A percentile compares a stretch with the other conserved stretches of the same genome.
phyloP scores from a whole-genome alignment of 768 basidiomycete species.

The Dioszegia aurantiaca region DNA sequence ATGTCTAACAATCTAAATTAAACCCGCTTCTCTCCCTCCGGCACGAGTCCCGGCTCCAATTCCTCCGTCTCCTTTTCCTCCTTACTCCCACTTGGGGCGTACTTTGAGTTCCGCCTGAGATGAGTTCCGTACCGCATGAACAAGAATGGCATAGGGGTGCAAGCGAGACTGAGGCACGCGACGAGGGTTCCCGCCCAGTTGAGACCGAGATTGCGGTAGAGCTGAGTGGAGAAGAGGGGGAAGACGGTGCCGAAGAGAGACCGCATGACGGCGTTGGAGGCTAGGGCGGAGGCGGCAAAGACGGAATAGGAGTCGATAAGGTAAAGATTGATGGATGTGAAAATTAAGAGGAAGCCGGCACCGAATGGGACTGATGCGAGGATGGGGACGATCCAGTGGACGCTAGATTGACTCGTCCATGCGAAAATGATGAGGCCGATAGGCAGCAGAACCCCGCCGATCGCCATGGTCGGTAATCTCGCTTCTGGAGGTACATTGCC shows the following conservation, averaged over 20 bases:
- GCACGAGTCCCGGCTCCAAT: conserved; percentile 5
- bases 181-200: conserved; percentile 40
- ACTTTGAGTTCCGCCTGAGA: conserved; percentile 54
- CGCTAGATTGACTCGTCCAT: conserved; percentile 42
- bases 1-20: conserved; percentile 3
- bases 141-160: conserved; percentile 55
- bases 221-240: conserved; percentile 46
- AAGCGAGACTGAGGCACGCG: conserved; percentile 34
- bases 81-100: conserved; percentile 22
- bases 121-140: conserved; percentile 65
- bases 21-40: conserved; percentile 9
- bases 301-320: conserved; percentile 69
- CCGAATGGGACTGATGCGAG: conserved; percentile 59
- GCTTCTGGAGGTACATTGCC: conserved; percentile 59
- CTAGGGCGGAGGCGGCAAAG: conserved; percentile 64
- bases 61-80: conserved; percentile 15
- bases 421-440: conserved; percentile 54
- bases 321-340: conserved; percentile 52
- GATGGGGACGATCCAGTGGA: conserved; percentile 69
- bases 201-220: conserved; percentile 50
- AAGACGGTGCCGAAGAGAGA: conserved; percentile 58
- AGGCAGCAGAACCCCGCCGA: conserved; percentile 60
- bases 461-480: conserved; percentile 63
- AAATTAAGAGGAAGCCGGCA: conserved; percentile 57
- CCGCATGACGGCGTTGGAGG: conserved; percentile 66